These are phyloP conservation scores for Pythium rhizo-oryzae DNA, from an alignment of 352 stramenopile species.

Conservation along the genomic window DNA sequence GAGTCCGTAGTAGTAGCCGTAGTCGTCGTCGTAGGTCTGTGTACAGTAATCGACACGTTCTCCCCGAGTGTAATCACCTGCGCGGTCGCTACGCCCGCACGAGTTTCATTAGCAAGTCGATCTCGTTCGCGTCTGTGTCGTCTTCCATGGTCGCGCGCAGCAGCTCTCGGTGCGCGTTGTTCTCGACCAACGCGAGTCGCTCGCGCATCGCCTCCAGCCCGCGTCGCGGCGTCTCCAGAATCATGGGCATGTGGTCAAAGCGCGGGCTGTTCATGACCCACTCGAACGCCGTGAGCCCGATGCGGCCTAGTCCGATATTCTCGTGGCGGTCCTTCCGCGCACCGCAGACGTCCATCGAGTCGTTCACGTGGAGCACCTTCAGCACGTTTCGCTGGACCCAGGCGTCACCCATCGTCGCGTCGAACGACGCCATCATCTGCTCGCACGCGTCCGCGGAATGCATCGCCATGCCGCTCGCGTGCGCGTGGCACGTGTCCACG, in stretches of 20 bases:
- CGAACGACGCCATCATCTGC: conserved; percentile 37
- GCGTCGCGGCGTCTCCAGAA: conserved; percentile 47
- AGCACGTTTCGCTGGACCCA: conserved; percentile 34
- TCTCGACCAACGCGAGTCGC: neutral
- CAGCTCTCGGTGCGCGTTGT: conserved; percentile 7
- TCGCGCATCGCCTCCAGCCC: conserved; percentile 7
- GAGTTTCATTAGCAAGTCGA: conserved; percentile 25
- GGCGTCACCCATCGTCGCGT: conserved; percentile 27
- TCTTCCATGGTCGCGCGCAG: neutral
- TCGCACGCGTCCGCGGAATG: conserved; percentile 32
- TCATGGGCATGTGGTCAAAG: conserved; percentile 46
- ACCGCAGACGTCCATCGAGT: conserved; percentile 38
- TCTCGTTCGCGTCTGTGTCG: conserved; percentile 28
- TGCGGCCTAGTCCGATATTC: conserved; percentile 42
- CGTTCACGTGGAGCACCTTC: conserved; percentile 53
- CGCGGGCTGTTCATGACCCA: conserved; percentile 44
- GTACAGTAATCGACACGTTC: conserved; percentile 8
- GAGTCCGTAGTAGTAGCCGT: neutral
- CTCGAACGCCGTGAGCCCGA: conserved; percentile 38
- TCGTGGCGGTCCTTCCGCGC: conserved; percentile 43
- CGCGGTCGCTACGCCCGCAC: conserved; percentile 12
- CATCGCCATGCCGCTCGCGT: conserved; percentile 38
- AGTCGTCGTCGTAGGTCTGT: neutral
- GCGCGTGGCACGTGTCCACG: conserved; percentile 50
- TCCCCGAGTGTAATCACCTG: neutral